These are phyloP conservation scores for Monilinia laxa DNA, from an alignment of 2,329 filamentous ascomycete species.

Conservation along the genomic window DNA sequence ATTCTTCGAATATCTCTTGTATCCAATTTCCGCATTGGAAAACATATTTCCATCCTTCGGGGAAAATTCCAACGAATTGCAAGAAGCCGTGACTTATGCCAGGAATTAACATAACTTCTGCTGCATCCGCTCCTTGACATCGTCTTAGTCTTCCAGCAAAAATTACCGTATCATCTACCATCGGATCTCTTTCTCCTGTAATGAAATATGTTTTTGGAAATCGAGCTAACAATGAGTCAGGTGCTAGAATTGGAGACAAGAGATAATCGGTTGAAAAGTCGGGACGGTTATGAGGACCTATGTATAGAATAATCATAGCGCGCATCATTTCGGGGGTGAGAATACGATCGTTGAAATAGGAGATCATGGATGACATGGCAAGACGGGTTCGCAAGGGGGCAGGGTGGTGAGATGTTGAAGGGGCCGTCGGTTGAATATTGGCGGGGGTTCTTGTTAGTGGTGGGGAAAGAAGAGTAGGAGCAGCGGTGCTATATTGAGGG, in stretches of 20 bases:
- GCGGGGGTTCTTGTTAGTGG: neutral
- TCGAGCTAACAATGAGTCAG: slow-evolving; percentile 75
- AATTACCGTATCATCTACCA: slow-evolving; percentile 96
- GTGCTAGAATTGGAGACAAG: slow-evolving; percentile 84
- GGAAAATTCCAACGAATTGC: slow-evolving; percentile 85
- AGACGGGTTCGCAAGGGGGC: slow-evolving; percentile 75
- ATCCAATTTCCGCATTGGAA: slow-evolving; percentile 80
- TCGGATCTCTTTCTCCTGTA: slow-evolving; percentile 89
- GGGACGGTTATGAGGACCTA: slow-evolving; percentile 88
- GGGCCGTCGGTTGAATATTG: slow-evolving; percentile 20
- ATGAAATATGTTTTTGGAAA: slow-evolving; percentile 95
- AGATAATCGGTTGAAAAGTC: slow-evolving; percentile 92
- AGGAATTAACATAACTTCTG: slow-evolving; percentile 81
- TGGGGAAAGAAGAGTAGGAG: slow-evolving; percentile 33
- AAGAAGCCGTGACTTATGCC: slow-evolving; percentile 92
- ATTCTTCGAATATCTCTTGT: slow-evolving; percentile 67
- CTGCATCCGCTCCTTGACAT: slow-evolving; percentile 72
- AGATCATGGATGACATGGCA: slow-evolving; percentile 95
- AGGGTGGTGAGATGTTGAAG: slow-evolving; percentile 50
- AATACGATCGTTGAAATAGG: slow-evolving; percentile 94
- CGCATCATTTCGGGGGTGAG: slow-evolving; percentile 98
- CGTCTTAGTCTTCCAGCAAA: slow-evolving; percentile 87
- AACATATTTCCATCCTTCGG: slow-evolving; percentile 86
- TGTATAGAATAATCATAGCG: slow-evolving; percentile 97
- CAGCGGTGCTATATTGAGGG: slow-evolving; percentile 30